Conservation (phyloP, 352 stramenopile species). For the Peronosclerospora sorghi region DNA sequence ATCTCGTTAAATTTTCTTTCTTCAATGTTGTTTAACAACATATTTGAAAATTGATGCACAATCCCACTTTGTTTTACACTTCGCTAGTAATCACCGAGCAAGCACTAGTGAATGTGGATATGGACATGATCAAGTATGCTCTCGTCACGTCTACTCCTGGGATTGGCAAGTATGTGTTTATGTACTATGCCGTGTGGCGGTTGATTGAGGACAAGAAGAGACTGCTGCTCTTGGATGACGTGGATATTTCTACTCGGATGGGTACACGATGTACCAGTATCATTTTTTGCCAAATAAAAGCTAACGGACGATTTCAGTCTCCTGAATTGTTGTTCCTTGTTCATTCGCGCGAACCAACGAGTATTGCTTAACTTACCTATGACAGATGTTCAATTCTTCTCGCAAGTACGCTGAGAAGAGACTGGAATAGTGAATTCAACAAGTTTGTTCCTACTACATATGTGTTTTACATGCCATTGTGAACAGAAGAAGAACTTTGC, state of each 20-base stretch:
- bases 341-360: not conserved
- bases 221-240: constrained; percentile 9
- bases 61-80: too few relatives aligned
- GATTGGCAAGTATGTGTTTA: constrained; percentile 23
- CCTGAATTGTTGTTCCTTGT: constrained; percentile 4
- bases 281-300: not conserved
- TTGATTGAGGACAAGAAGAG: constrained; percentile 24
- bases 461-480: not conserved
- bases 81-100: constrained; percentile 16
- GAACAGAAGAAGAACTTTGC: not conserved
- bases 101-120: constrained; percentile 12
- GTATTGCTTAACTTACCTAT: not conserved
- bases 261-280: not conserved
- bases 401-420: constrained; percentile 16
- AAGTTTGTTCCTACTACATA: constrained; percentile 12
- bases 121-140: constrained; percentile 14
- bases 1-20: too few relatives aligned
- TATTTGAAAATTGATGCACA: too few relatives aligned
- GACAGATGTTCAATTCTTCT: constrained; percentile 7
- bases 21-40: too few relatives aligned
- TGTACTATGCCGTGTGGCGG: constrained; percentile 26
- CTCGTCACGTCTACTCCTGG: constrained; percentile 23
- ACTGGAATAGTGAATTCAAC: constrained; percentile 25
- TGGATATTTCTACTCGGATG: constrained; percentile 19
- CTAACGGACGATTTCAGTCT: not conserved